Evolutionary conservation across 2,329 filamentous ascomycete genomes (phyloP), one percentile per base, ranked within the genome.

Genomic region (Beauveria sp.): DNA sequence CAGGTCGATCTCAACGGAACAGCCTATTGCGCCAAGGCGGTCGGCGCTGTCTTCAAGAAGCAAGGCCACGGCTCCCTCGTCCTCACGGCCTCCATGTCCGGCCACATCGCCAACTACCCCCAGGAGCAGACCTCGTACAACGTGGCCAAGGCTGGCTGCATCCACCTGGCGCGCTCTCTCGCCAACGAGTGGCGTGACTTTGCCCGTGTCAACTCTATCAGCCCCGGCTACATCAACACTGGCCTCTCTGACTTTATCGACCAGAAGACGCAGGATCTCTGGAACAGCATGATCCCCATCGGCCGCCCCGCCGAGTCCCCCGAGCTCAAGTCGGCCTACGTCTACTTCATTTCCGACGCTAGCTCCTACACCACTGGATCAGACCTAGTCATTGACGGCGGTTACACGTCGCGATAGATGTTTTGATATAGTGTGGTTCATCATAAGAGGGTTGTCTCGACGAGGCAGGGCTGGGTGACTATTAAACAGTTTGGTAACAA

Each of bases 291-390:
- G 81, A 91, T 89, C 57, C 88, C 88, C 52, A 85, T 91, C 82
- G 86, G 81, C 44, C 78, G 89, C 67, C 84, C 90, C 68, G 88
- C 87, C 5, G 75, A 84, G 58, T 77, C 84, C 2, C 83, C 86
- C 67, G 89, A 92, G 77, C 77, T 91, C 66, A 90, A 90, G 77
- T 88, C 86, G 8, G 87, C 87, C n/a, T 93, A 88, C 71, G 78
- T 92, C 56, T 92, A 91, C 74, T 80, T 93, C 44, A 84, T 88
- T 40, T 88, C 84, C 54, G 89, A 92, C 71, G 89, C 89, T 5
- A 85, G 86, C 62, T 86, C 84, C 47, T 92, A 91, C 74, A 90
- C 86, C 5, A 92, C 89, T 14, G 90, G 84, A 4, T 78, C 83
- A 3, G 87, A 90, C 70, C 79, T 92, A 48, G 75, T 90, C 62